Evolutionary conservation across 495 filamentous ascomycete species (phyloP), one percentile per base, ranked within the genome.

Genomic region (Tuber microsphaerosporum): DNA sequence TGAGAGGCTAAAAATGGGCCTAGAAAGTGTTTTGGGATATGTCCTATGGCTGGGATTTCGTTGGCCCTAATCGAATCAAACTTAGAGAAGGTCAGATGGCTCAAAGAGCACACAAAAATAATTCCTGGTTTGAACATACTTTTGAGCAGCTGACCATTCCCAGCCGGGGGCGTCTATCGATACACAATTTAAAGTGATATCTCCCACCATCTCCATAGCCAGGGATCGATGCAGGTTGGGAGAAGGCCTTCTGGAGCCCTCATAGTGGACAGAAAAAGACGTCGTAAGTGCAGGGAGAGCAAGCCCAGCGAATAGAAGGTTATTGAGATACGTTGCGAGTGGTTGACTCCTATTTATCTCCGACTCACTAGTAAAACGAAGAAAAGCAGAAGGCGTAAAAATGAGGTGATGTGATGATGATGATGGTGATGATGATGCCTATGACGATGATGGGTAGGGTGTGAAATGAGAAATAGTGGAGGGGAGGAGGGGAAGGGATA

Each of bases 171-270:
- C 79, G 75, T 22, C 16, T 73, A 51, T 81, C 73, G 22, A 42
- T n/a, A 61, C 78, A 81, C 16, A 22, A 73, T 22, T 77, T 80
- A 51, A 80, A 74, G 31, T 75, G 75, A 26, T 75, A 80, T 61
- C 73, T 73, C 17, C 79, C 78, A 51, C 78, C 79, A 2, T 46
- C 34, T n/a, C 79, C 78, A 71, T 76, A 76, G 2, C 71, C 56
- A 56, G 43, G 71, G 56, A 74, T 56, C 48, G 48, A 56, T n/a
- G 22, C 22, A 22, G 48, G 48, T 56, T 56, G 20, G 51, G 51
- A n/a, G n/a, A 61, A 14, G 51, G 2, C 51, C 51, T 61, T n/a
- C 51, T 61, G 31, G 8, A 26, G 20, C 37, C 10, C 31, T 70
- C 51, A 7, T n/a, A 43, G 19, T n/a, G 41, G 10, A 41, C 69